phyloP scores from a whole-genome alignment of 1,139 yeast species.

The Arxiozyma telluris region DNA sequence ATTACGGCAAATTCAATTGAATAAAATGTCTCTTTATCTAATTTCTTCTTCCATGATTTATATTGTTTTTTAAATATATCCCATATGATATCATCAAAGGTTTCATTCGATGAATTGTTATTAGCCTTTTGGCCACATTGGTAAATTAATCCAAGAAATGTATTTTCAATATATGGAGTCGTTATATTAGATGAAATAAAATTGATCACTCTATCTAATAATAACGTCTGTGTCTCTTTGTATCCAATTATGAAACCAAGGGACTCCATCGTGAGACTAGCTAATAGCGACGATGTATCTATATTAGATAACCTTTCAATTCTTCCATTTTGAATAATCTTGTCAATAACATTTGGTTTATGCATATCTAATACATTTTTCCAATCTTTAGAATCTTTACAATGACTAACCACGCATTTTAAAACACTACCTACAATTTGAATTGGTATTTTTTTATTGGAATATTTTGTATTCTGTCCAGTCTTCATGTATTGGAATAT shows the following conservation, averaged over 20 bases:
- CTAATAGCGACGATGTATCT: conserved; percentile 12
- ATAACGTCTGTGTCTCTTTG: conserved; percentile 32
- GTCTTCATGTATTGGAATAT: conserved; percentile 37
- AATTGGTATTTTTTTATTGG: conserved; percentile 38
- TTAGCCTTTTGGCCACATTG: conserved; percentile 14
- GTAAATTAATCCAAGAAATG: conserved; percentile 42
- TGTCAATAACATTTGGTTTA: conserved; percentile 18
- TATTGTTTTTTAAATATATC: conserved; percentile 48
- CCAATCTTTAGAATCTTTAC: conserved; percentile 3
- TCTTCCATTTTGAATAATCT: neutral
- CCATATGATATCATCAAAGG: conserved; percentile 34
- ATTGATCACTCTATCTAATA: conserved; percentile 45
- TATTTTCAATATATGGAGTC: conserved; percentile 44
- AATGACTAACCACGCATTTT: conserved; percentile 19
- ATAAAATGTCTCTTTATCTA: neutral
- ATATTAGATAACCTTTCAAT: neutral
- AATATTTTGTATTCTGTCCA: neutral
- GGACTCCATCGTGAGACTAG: conserved; percentile 39
- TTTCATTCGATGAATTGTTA: neutral
- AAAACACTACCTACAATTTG: conserved; percentile 36
- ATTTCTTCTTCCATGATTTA: conserved; percentile 36
- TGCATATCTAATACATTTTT: conserved; percentile 7
- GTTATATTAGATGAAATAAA: conserved; percentile 49
- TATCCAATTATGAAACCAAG: conserved; percentile 37
- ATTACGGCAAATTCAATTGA: neutral